Evolutionary conservation across 805 yeast species (phyloP).

Genomic region (Cyberlindnera americana): DNA sequence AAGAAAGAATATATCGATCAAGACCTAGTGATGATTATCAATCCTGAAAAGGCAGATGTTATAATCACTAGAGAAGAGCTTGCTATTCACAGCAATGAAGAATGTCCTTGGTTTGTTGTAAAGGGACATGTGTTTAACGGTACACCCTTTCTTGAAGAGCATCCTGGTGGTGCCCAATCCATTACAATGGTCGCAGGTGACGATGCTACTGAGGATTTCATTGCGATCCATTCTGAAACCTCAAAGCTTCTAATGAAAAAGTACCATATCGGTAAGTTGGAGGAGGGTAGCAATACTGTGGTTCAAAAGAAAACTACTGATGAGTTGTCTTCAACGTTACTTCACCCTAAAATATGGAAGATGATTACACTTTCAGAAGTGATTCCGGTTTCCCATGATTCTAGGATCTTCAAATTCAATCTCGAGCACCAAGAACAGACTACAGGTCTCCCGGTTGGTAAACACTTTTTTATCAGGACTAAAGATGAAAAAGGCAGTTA

Average conservation of each 20-base stretch:
- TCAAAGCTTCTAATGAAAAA: slow-evolving; percentile 27
- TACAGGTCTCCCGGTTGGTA: slow-evolving; percentile 33
- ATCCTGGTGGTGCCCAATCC: slow-evolving; percentile 31
- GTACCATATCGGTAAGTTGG: slow-evolving; percentile 28
- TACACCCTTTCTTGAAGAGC: slow-evolving; percentile 31
- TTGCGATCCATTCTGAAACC: slow-evolving; percentile 33
- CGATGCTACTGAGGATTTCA: slow-evolving; percentile 32
- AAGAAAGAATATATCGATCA: slow-evolving; percentile 21
- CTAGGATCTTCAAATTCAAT: slow-evolving; percentile 29
- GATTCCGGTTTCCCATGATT: slow-evolving; percentile 28
- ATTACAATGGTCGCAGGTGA: slow-evolving; percentile 28
- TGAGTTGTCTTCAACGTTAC: slow-evolving; percentile 12
- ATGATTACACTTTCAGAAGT: slow-evolving; percentile 22
- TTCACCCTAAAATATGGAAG: slow-evolving; percentile 32
- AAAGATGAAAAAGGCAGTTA: slow-evolving; percentile 23
- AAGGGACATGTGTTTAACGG: slow-evolving; percentile 36
- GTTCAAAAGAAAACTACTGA: not conserved
- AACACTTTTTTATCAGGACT: slow-evolving; percentile 30
- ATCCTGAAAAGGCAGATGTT: slow-evolving; percentile 23
- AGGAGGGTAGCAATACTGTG: slow-evolving; percentile 5
- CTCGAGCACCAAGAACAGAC: slow-evolving; percentile 31
- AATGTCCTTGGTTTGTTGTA: slow-evolving; percentile 28
- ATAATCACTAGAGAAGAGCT: slow-evolving; percentile 12
- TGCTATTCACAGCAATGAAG: slow-evolving; percentile 9
- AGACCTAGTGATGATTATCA: slow-evolving; percentile 29